phyloP scores from a whole-genome alignment of 129 eudicot genomes.

The Flaveria robusta region DNA sequence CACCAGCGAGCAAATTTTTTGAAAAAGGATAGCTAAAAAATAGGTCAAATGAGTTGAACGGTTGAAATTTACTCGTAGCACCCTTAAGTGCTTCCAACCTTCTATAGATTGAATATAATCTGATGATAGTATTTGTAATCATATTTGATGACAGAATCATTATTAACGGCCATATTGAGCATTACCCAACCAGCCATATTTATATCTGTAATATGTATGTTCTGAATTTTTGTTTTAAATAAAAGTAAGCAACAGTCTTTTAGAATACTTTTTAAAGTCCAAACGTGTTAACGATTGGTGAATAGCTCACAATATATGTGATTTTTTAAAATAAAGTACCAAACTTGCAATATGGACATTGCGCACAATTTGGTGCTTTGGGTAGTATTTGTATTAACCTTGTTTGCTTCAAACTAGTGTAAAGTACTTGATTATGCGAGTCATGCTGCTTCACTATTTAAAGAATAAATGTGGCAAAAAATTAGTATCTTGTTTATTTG shows the following conservation, averaged over 20 bases:
- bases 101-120: background rate
- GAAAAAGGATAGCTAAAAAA: background rate
- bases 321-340: no score
- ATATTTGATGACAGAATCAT: no score
- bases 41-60: background rate
- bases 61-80: background rate
- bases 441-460: background rate
- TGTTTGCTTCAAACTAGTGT: background rate
- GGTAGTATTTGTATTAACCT: background rate
- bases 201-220: no score
- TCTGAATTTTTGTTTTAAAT: no score
- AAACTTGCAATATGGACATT: no score
- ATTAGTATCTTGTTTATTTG: background rate
- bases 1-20: background rate
- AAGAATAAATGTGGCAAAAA: background rate
- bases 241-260: no score
- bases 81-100: background rate
- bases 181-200: no score
- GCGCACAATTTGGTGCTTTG: background rate
- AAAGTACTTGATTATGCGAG: background rate
- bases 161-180: no score
- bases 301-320: no score
- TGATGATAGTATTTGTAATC: background rate
- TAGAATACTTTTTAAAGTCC: no score
- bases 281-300: no score